Evolutionary conservation across 2,329 filamentous ascomycete genomes (phyloP).

Genomic region (Xylariaceae sp.): DNA sequence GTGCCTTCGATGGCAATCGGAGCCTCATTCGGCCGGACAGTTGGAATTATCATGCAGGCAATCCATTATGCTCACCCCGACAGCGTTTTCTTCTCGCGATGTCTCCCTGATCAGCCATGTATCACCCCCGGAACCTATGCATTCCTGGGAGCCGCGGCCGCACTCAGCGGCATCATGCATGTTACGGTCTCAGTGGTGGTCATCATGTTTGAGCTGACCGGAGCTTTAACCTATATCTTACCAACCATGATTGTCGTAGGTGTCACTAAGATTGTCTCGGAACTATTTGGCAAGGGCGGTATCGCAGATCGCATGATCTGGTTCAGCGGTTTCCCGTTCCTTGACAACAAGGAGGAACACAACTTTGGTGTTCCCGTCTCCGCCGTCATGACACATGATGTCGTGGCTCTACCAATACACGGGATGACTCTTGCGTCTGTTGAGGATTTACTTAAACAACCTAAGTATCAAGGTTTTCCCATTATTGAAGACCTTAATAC

Average conservation of each 20-base stretch:
- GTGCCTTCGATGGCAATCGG: constrained; percentile 98
- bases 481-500: constrained; percentile 71
- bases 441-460: constrained; percentile 70
- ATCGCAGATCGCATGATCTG: constrained; percentile 98
- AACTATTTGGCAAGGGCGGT: constrained; percentile 89
- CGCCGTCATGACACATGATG: constrained; percentile 76
- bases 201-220: constrained; percentile 98
- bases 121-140: constrained; percentile 98
- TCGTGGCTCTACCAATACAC: constrained; percentile 68
- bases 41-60: constrained; percentile 92
- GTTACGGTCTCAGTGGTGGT: constrained; percentile 95
- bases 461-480: constrained; percentile 88
- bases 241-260: constrained; percentile 99
- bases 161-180: constrained; percentile 95
- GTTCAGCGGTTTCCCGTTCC: constrained; percentile 95
- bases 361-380: constrained; percentile 94
- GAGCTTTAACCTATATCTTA: constrained; percentile 93
- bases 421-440: constrained; percentile 74
- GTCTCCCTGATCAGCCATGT: constrained; percentile 86
- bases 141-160: constrained; percentile 86
- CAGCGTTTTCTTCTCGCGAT: constrained; percentile 82
- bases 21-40: constrained; percentile 84
- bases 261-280: constrained; percentile 88
- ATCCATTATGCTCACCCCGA: constrained; percentile 79
- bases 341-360: constrained; percentile 97